Evolutionary conservation across 495 filamentous ascomycete species (phyloP).

Genomic region (Aspergillus egyptiacus): DNA sequence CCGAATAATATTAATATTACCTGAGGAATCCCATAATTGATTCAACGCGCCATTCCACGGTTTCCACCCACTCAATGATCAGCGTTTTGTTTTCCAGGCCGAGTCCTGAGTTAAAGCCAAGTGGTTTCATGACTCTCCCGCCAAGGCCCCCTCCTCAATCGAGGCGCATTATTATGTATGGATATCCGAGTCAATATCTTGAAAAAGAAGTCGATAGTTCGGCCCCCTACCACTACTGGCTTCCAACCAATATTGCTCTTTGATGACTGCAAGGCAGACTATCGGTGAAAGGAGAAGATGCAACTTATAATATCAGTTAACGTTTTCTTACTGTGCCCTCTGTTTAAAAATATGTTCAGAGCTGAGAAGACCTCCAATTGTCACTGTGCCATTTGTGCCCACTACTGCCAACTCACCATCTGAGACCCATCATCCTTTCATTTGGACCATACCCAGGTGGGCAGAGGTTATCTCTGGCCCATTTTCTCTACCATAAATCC

Average conservation of each 20-base stretch:
- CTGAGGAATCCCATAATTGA: background rate
- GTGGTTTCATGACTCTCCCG: conserved; percentile 15
- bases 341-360: conserved; percentile 1
- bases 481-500: background rate
- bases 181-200: background rate
- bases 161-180: too few species aligned
- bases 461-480: background rate
- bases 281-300: conserved; percentile 1
- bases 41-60: background rate
- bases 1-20: background rate
- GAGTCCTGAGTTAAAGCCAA: conserved; percentile 12
- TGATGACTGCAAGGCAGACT: background rate
- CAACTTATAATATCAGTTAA: background rate
- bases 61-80: conserved; percentile 3
- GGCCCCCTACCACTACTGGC: background rate
- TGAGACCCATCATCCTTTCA: background rate
- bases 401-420: conserved; percentile 13
- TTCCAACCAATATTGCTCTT: background rate
- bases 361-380: background rate
- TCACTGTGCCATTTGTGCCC: conserved; percentile 4
- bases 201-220: background rate
- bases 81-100: background rate
- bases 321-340: background rate
- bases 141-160: conserved; percentile 9
- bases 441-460: background rate